A percentile compares a stretch with the other conserved stretches of the same genome.
Evolutionary conservation across 768 basidiomycete species (phyloP).

Genomic region (Russula vinacea): DNA sequence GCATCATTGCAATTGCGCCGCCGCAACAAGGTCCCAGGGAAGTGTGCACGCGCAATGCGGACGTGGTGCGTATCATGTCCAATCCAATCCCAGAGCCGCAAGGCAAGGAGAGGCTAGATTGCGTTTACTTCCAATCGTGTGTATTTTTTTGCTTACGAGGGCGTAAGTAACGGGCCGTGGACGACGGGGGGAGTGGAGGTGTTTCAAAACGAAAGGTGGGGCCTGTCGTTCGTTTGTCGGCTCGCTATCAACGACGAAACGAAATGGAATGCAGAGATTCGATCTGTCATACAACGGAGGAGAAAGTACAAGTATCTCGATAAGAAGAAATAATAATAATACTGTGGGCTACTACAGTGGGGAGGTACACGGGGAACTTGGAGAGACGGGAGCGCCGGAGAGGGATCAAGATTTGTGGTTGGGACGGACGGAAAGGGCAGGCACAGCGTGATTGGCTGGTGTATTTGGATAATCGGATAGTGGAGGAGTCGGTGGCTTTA

Average conservation of each 20-base stretch:
- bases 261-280: background rate
- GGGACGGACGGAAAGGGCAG: background rate
- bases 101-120: constrained; percentile 5
- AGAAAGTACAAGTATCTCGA: constrained; percentile 1
- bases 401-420: background rate
- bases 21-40: constrained; percentile 8
- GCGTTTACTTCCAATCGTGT: background rate
- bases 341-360: too few species aligned
- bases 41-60: constrained; percentile 7
- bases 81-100: constrained; percentile 7
- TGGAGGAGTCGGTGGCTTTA: constrained; percentile 23
- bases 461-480: constrained; percentile 26
- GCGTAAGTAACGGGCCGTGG: constrained; percentile 21
- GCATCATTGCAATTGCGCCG: constrained; percentile 16
- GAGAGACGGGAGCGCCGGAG: background rate
- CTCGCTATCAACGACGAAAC: constrained; percentile 16
- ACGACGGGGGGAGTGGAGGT: constrained; percentile 2
- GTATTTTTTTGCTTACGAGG: constrained; percentile 12
- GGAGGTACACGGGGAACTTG: background rate
- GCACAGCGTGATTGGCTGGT: background rate
- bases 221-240: background rate
- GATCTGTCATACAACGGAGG: background rate
- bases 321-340: background rate
- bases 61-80: constrained; percentile 8
- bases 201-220: background rate